Evolutionary conservation across 148 eudicot genomes (phyloP).

Genomic region (Hydrangea macrophylla): DNA sequence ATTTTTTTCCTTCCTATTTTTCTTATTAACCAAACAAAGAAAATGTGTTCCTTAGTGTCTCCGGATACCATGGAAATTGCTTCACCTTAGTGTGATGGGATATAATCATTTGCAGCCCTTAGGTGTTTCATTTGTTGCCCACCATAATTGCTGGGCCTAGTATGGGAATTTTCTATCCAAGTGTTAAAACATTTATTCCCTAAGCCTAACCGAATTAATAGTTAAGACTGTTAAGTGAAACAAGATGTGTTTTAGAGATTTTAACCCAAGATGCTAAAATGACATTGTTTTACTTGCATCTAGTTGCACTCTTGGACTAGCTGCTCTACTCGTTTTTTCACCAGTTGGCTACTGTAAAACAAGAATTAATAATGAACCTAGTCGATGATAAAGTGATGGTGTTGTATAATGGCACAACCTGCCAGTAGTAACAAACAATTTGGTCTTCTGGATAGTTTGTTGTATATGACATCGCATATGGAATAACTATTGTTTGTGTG

Average conservation of each 20-base stretch:
- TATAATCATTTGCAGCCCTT: not conserved
- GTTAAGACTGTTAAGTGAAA: not conserved
- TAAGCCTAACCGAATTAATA: not conserved
- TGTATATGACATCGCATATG: no score
- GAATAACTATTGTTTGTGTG: no score
- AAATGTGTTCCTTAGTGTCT: not conserved
- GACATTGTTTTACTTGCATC: not conserved
- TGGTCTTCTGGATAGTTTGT: no score
- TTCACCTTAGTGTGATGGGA: not conserved
- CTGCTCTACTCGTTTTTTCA: not conserved
- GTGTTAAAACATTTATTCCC: not conserved
- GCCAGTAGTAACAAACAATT: no score
- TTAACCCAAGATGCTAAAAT: no score
- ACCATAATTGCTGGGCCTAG: not conserved
- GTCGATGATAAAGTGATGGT: no score
- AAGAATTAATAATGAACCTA: no score
- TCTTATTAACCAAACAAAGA: no score
- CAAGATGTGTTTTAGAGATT: not conserved
- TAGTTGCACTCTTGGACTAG: not conserved
- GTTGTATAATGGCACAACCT: no score
- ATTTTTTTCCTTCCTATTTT: no score
- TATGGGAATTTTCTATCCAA: not conserved
- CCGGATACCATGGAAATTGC: no score
- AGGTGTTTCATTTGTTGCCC: not conserved
- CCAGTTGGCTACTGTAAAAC: slow-evolving; percentile 17